A percentile compares a stretch with the other conserved stretches of the same genome.
Evolutionary conservation across 306 rosid species (phyloP).

Genomic region (Hippophae gyantsensis): DNA sequence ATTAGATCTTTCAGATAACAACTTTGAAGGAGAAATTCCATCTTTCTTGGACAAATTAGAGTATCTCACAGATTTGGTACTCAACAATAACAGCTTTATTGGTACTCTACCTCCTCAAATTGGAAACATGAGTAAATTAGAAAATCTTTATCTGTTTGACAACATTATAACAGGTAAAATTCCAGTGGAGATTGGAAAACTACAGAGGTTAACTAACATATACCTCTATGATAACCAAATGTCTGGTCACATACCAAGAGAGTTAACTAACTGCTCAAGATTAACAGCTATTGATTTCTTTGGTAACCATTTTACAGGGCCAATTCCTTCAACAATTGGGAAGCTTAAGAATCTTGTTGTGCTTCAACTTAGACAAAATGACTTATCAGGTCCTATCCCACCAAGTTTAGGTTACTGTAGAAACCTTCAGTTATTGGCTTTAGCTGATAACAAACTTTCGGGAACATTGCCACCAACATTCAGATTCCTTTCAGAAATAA

Average conservation of each 20-base stretch:
- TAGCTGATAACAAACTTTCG: constrained; percentile 86
- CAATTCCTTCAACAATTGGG: constrained; percentile 77
- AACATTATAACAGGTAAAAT: constrained; percentile 58
- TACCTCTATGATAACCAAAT: constrained; percentile 86
- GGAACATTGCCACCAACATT: constrained; percentile 81
- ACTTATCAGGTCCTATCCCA: constrained; percentile 76
- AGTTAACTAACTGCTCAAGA: constrained; percentile 71
- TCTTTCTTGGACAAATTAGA: constrained; percentile 38
- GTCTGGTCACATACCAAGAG: constrained; percentile 70
- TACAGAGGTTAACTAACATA: constrained; percentile 41
- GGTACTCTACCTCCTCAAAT: constrained; percentile 65
- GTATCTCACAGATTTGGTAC: constrained; percentile 62
- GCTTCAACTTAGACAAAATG: constrained; percentile 91
- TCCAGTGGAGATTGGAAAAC: constrained; percentile 73
- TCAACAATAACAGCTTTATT: constrained; percentile 74
- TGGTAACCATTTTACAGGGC: constrained; percentile 71
- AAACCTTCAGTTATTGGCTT: constrained; percentile 65
- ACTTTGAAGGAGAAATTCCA: constrained; percentile 64
- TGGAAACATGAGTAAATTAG: constrained; percentile 62
- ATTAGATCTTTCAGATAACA: constrained; percentile 75
- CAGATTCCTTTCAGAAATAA: constrained; percentile 61
- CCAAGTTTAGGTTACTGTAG: constrained; percentile 81
- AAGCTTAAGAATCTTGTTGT: constrained; percentile 56
- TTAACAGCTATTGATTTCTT: constrained; percentile 70
- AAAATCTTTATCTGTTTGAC: constrained; percentile 54